Base-by-base conservation (phyloP, 2,329 filamentous ascomycete species). In the Aureobasidium subglaciale region DNA sequence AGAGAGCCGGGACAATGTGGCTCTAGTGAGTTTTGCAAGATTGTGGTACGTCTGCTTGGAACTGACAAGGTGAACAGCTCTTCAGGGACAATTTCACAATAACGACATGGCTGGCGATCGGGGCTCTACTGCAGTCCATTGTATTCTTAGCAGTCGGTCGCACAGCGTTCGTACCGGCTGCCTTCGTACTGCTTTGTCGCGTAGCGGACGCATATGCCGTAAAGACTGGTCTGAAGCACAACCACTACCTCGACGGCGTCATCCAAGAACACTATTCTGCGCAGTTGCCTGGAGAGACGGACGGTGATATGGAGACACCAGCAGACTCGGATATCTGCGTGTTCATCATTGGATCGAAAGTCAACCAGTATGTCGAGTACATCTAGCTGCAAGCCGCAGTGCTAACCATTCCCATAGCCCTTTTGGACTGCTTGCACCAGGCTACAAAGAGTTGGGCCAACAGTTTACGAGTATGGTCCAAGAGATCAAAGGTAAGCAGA, bases 351-450 rank as follows among this genome's bases (percentile, higher is more conserved):
- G 71, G 72, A 29, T 63, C 67, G 10, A 65, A 65, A 37, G 59
- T 48, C 13, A 70, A 71, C 46, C 69, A 71, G 63, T 65, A 55
- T 52, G 61, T 46, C 13, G 20, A 15, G 9, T 7, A 10, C 27
- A 18, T 4, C 2, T n/a, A n/a, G 16, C 2, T 15, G 1, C 11
- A 11, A 27, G 15, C 16, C 37, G 7, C 18, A 8, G 8, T 37
- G 3, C 38, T 55, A 32, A 55, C 10, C 30, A 29, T 11, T 27
- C n/a, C 27, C 15, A 11, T 54, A 63, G 70, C 45, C 78, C 79
- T 0, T 68, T 81, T 0, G 78, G 80, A 3, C 40, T 74, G 8
- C 63, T 81, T 18, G 67, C 71, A 2, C 78, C 79, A 0, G 72
- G 74, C 45, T 71, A 68, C 55, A 65, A 65, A 22, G 67, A 75